Conservation (phyloP, 2,329 filamentous ascomycete genomes). For the Arthrobotrys megalospora region DNA sequence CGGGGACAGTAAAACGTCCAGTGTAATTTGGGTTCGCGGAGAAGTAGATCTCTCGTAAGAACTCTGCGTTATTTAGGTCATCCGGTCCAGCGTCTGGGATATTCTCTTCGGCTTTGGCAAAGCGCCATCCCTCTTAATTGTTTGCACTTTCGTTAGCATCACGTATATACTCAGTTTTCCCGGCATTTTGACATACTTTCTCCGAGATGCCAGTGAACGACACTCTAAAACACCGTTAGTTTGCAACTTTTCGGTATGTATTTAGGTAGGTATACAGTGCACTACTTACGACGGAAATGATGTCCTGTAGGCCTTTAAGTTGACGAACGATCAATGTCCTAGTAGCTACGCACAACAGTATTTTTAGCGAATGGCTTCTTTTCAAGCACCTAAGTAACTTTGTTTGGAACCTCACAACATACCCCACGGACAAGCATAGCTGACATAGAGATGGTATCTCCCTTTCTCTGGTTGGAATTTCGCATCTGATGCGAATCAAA, state of each 20-base stretch:
- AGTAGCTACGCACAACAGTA: slow-evolving; percentile 32
- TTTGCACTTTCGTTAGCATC: slow-evolving; percentile 6
- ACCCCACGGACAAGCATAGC: slow-evolving; percentile 92
- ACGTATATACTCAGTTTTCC: slow-evolving; percentile 69
- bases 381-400: neutral
- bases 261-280: neutral
- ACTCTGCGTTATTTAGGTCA: slow-evolving; percentile 79
- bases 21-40: slow-evolving; percentile 78
- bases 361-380: neutral
- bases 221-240: slow-evolving; percentile 71
- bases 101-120: slow-evolving; percentile 77
- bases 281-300: slow-evolving; percentile 71
- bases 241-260: neutral
- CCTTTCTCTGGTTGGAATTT: slow-evolving; percentile 87
- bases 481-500: slow-evolving; percentile 77
- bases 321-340: slow-evolving; percentile 86
- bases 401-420: neutral
- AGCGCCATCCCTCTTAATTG: slow-evolving; percentile 78
- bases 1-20: slow-evolving; percentile 89
- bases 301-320: slow-evolving; percentile 91
- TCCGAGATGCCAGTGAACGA: slow-evolving; percentile 92
- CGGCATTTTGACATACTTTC: slow-evolving; percentile 69
- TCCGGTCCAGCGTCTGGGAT: slow-evolving; percentile 73
- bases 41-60: slow-evolving; percentile 86
- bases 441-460: slow-evolving; percentile 94